A percentile compares a stretch with the other conserved stretches of the same genome.
Evolutionary conservation across 2,329 filamentous ascomycete genomes (phyloP).

Genomic region (Pseudogymnoascus sp.): DNA sequence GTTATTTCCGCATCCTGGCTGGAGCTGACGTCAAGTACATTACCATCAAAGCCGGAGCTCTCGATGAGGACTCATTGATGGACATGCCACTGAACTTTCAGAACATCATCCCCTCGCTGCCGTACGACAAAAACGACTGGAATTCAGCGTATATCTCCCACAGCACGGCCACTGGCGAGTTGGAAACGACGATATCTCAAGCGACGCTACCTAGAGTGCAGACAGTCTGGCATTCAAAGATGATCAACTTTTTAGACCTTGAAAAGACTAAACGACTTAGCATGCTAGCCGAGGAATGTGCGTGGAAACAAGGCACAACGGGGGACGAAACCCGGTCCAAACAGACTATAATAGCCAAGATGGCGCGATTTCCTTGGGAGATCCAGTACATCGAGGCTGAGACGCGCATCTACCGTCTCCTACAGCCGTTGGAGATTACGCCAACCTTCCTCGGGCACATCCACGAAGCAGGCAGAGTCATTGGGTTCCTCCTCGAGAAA

Average conservation of each 20-base stretch:
- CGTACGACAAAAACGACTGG: neutral
- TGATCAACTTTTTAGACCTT: neutral
- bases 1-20: neutral
- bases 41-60: neutral
- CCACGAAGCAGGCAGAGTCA: conserved; percentile 28
- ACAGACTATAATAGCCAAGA: conserved; percentile 10
- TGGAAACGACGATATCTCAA: neutral
- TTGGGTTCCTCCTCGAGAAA: conserved; percentile 31
- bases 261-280: neutral
- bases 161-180: neutral
- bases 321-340: neutral
- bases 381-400: conserved; percentile 17
- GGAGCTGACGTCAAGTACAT: neutral
- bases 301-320: neutral
- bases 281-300: neutral
- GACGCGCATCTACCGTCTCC: conserved; percentile 15
- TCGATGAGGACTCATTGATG: neutral
- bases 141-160: neutral
- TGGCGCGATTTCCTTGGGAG: conserved; percentile 21
- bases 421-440: conserved; percentile 16
- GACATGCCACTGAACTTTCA: neutral
- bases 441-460: conserved; percentile 30
- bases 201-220: neutral
- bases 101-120: neutral
- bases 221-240: neutral